phyloP scores from a whole-genome alignment of 352 stramenopile species.

The Thraustochytrium sp. region DNA sequence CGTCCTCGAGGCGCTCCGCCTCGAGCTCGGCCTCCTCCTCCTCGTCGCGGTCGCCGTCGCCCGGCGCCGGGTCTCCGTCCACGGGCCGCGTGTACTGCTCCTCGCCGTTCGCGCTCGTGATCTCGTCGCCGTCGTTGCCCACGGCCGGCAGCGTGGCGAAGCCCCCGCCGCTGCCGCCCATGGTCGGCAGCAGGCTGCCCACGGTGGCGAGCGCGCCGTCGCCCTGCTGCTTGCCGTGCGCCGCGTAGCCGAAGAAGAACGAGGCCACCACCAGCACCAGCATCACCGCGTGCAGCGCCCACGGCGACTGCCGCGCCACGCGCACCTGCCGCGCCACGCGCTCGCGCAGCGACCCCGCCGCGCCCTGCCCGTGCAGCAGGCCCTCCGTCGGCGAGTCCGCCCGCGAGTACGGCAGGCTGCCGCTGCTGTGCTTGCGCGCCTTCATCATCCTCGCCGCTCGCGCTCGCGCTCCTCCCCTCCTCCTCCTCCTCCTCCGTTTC shows the following conservation, averaged over 20 bases:
- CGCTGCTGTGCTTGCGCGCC: constrained; percentile 21
- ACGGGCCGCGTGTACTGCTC: constrained; percentile 50
- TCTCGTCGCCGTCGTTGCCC: constrained; percentile 50
- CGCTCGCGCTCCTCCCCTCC: not conserved
- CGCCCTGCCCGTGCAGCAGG: not conserved
- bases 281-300: not conserved
- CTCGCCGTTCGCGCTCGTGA: constrained; percentile 52
- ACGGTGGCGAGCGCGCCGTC: too few species aligned
- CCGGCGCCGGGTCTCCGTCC: constrained; percentile 55
- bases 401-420: not conserved
- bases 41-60: constrained; percentile 49
- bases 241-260: constrained; percentile 6
- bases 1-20: constrained; percentile 46
- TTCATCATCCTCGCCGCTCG: not conserved
- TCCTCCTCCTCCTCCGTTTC: not conserved
- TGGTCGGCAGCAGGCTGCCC: constrained; percentile 45
- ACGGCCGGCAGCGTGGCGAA: constrained; percentile 51
- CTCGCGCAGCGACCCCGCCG: not conserved
- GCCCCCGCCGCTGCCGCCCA: constrained; percentile 46
- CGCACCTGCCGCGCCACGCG: not conserved
- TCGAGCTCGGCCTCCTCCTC: constrained; percentile 54
- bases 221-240: constrained; percentile 16
- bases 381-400: not conserved
- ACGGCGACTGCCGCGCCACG: not conserved
- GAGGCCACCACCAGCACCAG: not conserved